Evolutionary conservation across 2,329 filamentous ascomycete genomes (phyloP), one percentile per base, ranked within the genome.

Genomic region (Chaetomium olivaceum): DNA sequence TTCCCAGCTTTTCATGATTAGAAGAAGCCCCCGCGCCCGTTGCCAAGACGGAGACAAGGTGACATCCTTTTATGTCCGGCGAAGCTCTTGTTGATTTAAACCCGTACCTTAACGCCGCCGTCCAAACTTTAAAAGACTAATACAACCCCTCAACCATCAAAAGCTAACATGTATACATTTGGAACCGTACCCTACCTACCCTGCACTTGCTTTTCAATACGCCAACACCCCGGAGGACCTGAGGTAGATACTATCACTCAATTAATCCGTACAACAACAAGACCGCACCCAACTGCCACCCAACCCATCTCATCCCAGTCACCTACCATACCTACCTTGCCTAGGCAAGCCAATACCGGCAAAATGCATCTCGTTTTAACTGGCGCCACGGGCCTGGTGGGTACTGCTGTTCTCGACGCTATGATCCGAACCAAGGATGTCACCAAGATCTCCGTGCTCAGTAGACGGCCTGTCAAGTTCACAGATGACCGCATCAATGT

Each of bases 371-470:
- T 90, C 72, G 87, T 90, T 65, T 80, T 90, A 59, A 90, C 88
- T 0, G 87, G 88, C n/a, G 87, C 87, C 12, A 90, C 88, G 0
- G 88, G 88, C 72, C 80, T 90, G 1, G 83, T 90, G 43, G 88
- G 88, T 73, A 86, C 83, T 0, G 81, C 78, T 48, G 84, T 85
- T 19, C 80, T 91, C 2, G 85, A 89, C 67, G 82, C 85, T 68
- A 87, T 90, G 81, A 79, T 90, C 68, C 81, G 80, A 68, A 81
- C 78, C 69, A 79, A 79, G 43, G 79, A 81, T 46, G 79, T 92
- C 64, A 85, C 83, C 58, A 87, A 86, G 71, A 85, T 93, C 72
- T 88, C 88, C 25, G 86, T 93, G 71, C 82, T 92, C 58, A 87
- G 83, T 67, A 83, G 91, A 16, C 80, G 86, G 12, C 87, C 88